A percentile compares a stretch with the other conserved stretches of the same genome.
Evolutionary conservation across 345 rosid species (phyloP).

Genomic region (Eucalyptus pauciflora): DNA sequence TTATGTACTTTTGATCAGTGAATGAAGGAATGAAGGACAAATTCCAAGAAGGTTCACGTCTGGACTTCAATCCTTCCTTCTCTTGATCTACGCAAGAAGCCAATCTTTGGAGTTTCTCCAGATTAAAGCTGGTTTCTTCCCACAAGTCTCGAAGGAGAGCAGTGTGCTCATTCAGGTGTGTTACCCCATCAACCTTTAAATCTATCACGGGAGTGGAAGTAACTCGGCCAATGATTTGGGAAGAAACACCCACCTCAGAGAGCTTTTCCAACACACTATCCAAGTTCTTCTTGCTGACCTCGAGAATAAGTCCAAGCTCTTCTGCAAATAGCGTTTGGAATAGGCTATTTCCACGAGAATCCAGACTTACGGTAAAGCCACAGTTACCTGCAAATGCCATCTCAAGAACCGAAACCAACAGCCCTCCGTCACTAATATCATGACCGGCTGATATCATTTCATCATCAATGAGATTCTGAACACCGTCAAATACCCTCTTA

Average conservation of each 20-base stretch:
- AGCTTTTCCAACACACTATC: constrained; percentile 50
- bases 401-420: constrained; percentile 62
- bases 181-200: constrained; percentile 46
- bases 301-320: constrained; percentile 79
- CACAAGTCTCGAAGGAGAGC: constrained; percentile 71
- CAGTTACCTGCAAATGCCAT: constrained; percentile 94
- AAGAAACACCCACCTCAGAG: constrained; percentile 19
- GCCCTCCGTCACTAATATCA: constrained; percentile 92
- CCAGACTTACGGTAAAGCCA: constrained; percentile 49
- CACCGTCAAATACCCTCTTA: constrained; percentile 53
- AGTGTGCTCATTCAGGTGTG: constrained; percentile 50
- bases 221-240: constrained; percentile 68
- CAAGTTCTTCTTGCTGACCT: constrained; percentile 54
- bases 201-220: constrained; percentile 40
- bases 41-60: constrained; percentile 69
- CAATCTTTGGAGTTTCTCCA: constrained; percentile 71
- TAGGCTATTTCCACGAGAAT: constrained; percentile 46
- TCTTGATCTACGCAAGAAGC: constrained; percentile 77
- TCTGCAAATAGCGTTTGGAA: constrained; percentile 81
- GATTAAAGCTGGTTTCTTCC: constrained; percentile 89
- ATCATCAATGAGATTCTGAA: constrained; percentile 58
- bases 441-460: constrained; percentile 78
- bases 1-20: constrained; percentile 50
- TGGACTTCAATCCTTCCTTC: constrained; percentile 70
- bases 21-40: constrained; percentile 64